Evolutionary conservation across 192 early-diverging fungal genomes (phyloP), one percentile per base, ranked within the genome.

Genomic region (Gonapodya prolifera): DNA sequence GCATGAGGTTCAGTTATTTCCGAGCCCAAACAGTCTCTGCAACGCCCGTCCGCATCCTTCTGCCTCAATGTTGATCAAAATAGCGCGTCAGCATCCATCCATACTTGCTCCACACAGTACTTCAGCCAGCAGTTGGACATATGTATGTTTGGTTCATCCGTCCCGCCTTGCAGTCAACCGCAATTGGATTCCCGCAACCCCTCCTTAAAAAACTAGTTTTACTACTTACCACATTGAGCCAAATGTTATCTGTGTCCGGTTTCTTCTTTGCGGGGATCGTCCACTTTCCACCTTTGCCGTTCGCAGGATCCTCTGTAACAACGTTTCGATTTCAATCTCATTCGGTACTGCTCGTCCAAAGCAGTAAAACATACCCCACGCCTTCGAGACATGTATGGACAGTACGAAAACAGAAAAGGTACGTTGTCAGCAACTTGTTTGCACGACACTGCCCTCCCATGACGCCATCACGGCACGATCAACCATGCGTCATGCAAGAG

Each of bases 281-380:
- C 93, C 95, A 97, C 83, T 95, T 96, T 35, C 96, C 96, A 77
- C 97, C 96, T 34, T 94, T 84, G 61, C 84, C 87, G 88, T 99
- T 99, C 36, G 85, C 89, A 13, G 90, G 83, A 80, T 99, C 96
- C 84, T 99, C 97, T 73, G 71, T 30, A 32, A n/a, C n/a, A n/a
- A n/a, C n/a, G n/a, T n/a, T n/a, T n/a, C n/a, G n/a, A n/a, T n/a
- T n/a, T n/a, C n/a, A n/a, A n/a, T n/a, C n/a, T n/a, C n/a, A n/a
- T n/a, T n/a, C n/a, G n/a, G n/a, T n/a, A n/a, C n/a, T n/a, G n/a
- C n/a, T n/a, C n/a, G n/a, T n/a, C n/a, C n/a, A n/a, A n/a, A n/a
- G n/a, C n/a, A n/a, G n/a, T n/a, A 73, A 8, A 18, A 32, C 71
- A 16, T 73, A 73, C 18, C 71, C 71, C 28, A 73, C 16, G 28